Evolutionary conservation across 371 early-diverging fungal species (phyloP).

Genomic region (Mucor racemosus): DNA sequence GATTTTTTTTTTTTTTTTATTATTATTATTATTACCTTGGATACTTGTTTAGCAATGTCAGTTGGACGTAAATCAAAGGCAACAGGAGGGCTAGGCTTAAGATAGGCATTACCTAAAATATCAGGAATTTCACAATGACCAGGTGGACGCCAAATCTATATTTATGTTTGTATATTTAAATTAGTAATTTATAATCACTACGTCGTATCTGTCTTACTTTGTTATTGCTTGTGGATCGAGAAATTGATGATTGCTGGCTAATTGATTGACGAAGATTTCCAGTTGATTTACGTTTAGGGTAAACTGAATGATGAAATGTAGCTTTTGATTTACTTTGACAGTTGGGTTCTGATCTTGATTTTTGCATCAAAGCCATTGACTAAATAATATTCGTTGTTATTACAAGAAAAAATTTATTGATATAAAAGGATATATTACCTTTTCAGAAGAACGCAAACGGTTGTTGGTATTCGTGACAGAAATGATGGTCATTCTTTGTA

Average conservation of each 20-base stretch:
- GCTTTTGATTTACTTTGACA: conserved; percentile 32
- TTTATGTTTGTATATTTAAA: neutral
- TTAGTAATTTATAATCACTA: neutral
- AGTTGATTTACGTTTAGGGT: conserved; percentile 55
- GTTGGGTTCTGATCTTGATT: conserved; percentile 50
- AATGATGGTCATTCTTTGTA: conserved; percentile 24
- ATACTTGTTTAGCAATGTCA: conserved; percentile 47
- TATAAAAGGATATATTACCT: conserved; percentile 17
- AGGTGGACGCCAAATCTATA: conserved; percentile 47
- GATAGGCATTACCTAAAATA: conserved; percentile 53
- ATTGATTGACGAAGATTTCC: conserved; percentile 43
- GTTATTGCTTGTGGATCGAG: conserved; percentile 14
- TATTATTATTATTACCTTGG: conserved; percentile 37
- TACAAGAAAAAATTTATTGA: neutral
- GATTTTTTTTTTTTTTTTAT: neutral
- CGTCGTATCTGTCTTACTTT: conserved; percentile 12
- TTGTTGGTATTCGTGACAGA: conserved; percentile 9
- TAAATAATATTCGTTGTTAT: conserved; percentile 3
- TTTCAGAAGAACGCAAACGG: conserved; percentile 23
- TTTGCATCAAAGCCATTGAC: conserved; percentile 44
- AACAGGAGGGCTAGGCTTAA: conserved; percentile 48
- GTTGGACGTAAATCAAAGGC: conserved; percentile 42
- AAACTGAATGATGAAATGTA: conserved; percentile 23
- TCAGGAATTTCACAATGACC: conserved; percentile 56
- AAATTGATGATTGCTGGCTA: conserved; percentile 25